phyloP scores from a whole-genome alignment of 306 rosid species.

The Dalbergia cultrata region DNA sequence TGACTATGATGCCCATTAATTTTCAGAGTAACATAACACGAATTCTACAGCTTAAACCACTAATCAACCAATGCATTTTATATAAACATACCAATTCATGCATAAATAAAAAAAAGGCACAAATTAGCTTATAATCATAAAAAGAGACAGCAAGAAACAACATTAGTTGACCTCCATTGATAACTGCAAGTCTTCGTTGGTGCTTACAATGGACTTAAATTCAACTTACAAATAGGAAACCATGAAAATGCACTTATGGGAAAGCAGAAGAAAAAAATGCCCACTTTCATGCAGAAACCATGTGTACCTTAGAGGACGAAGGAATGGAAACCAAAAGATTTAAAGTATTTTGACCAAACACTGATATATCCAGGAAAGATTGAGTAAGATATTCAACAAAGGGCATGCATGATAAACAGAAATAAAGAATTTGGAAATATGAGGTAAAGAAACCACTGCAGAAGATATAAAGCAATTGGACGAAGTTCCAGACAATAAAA shows the following conservation, averaged over 20 bases:
- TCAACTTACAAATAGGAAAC: constrained; percentile 71
- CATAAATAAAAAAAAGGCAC: neutral
- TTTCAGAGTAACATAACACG: constrained; percentile 11
- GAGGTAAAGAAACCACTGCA: neutral
- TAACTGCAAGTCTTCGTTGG: constrained; percentile 95
- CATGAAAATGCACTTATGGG: constrained; percentile 18
- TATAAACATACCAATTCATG: constrained; percentile 20
- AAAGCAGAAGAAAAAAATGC: constrained; percentile 10
- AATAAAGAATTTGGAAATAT: neutral
- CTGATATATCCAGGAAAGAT: neutral
- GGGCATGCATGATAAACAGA: neutral
- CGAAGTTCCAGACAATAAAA: neutral
- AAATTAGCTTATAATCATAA: neutral
- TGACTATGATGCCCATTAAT: neutral
- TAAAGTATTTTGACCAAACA: constrained; percentile 19
- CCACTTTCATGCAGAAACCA: constrained; percentile 40
- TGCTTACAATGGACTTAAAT: constrained; percentile 84
- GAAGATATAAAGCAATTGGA: neutral
- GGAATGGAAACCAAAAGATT: neutral
- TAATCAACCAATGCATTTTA: constrained; percentile 22
- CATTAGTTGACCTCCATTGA: constrained; percentile 88
- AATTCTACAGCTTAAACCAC: constrained; percentile 8
- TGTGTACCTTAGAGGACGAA: constrained; percentile 67
- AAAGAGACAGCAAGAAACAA: constrained; percentile 27
- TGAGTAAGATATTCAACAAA: constrained; percentile 7